Evolutionary conservation across 108 stramenopile genomes (phyloP).

Genomic region (Pelagomonas calceolata): DNA sequence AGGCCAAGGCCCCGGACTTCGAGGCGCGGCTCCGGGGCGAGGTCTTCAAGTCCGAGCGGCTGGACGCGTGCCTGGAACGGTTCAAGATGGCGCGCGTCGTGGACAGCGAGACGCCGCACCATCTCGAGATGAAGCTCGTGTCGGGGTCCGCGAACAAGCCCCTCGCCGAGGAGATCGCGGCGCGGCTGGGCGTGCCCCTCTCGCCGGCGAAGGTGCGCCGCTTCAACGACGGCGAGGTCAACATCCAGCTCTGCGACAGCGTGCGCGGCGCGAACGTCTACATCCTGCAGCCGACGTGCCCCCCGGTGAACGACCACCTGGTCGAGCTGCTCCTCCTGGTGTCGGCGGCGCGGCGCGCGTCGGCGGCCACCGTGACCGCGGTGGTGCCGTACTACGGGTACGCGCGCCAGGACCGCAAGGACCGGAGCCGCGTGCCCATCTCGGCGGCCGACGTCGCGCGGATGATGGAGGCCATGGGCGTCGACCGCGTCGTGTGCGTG

Average conservation of each 20-base stretch:
- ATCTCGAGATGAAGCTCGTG: slow-evolving; percentile 83
- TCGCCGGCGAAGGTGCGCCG: slow-evolving; percentile 86
- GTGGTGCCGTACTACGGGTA: slow-evolving; percentile 99
- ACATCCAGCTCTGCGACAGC: slow-evolving; percentile 93
- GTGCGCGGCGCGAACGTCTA: slow-evolving; percentile 96
- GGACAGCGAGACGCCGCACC: slow-evolving; percentile 65
- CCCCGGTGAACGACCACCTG: slow-evolving; percentile 94
- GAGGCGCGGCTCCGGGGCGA: not conserved
- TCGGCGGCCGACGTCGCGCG: slow-evolving; percentile 98
- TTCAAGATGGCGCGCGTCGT: slow-evolving; percentile 50
- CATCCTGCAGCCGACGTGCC: slow-evolving; percentile 92
- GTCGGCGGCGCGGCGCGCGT: slow-evolving; percentile 82
- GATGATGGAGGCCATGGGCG: slow-evolving; percentile 97
- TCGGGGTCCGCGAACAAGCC: slow-evolving; percentile 94
- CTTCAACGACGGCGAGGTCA: slow-evolving; percentile 97
- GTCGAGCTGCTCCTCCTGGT: slow-evolving; percentile 96
- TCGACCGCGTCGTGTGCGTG: slow-evolving; percentile 96
- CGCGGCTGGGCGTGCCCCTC: slow-evolving; percentile 82
- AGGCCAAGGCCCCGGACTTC: not conserved
- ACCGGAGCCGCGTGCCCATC: slow-evolving; percentile 97
- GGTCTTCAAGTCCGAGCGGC: not conserved
- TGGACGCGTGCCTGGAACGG: not conserved
- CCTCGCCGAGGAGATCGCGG: slow-evolving; percentile 83
- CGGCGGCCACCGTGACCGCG: slow-evolving; percentile 88
- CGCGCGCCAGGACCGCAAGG: slow-evolving; percentile 98